Evolutionary conservation across 1,284 basidiomycete species (phyloP), one percentile per base, ranked within the genome.

Genomic region (Trichosporon asahii): DNA sequence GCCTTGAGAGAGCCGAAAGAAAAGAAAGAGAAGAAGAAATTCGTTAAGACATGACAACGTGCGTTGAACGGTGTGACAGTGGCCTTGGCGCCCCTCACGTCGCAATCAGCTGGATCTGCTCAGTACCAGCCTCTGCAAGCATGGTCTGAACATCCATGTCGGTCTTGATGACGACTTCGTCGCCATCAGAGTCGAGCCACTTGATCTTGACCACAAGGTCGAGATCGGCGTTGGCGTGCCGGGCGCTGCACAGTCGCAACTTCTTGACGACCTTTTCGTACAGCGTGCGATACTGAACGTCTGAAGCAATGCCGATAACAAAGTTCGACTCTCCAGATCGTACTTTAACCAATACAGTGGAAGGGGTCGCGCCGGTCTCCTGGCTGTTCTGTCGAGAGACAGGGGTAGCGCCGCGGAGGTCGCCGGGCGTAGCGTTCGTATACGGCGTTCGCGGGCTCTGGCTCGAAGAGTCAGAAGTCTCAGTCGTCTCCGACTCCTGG

Each of bases 251-350:
- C 21, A 95, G 85, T 25, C 92, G 88, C 75, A 98, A 93, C 87
- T 98, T 98, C 85, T 91, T 90, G 33, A 91, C 89, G 2, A 98
- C 93, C 81, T 91, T 92, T 78, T 95, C 91, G 70, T 95, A 89
- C 64, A 99, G 86, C 44, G 94, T 91, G 68, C 85, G 85, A 81
- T 91, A 96, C 77, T 91, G 88, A 23, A 91, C 92, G 69, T 86
- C 84, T 49, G 90, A 86, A 44, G 93, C 87, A 12, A 96, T 92
- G 80, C 94, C 92, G 71, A 98, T 92, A 72, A 95, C 90, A 80
- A 95, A 97, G 66, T 94, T 78, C 61, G 80, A 77, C 66, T 80
- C 76, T 55, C 78, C 79, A 63, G 76, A 81, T 55, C 76, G 76
- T 9, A 83, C 75, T 82, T 94, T 94, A 77, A 95, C 89, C 81